Evolutionary conservation across 1,284 basidiomycete species (phyloP), one percentile per base, ranked within the genome.

Genomic region (Lignosus rhinocerotis): DNA sequence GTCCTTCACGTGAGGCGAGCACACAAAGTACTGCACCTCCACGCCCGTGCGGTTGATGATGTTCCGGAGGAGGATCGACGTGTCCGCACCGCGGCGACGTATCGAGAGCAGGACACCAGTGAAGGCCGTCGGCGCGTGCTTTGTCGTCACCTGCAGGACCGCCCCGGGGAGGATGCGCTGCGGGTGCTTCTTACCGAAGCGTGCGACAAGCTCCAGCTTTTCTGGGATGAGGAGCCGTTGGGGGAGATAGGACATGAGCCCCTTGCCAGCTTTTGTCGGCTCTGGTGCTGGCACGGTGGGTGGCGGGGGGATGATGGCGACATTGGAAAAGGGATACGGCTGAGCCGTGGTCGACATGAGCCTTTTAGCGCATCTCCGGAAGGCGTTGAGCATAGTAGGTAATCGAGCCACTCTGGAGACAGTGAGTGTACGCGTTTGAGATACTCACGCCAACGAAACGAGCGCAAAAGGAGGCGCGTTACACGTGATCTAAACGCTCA

Each of bases 11-110:
- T 92, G 83, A 32, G 95, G 94, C 52, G 87, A 90, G 70, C 85
- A 87, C 61, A 89, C 85, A 70, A 88, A 93, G 76, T 93, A 92
- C 69, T 88, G 89, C 87, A 93, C 89, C 78, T 97, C 94, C 38
- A 96, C 88, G 16, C 94, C 94, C 10, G 89, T 92, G 64, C 92
- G 82, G 67, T 93, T 90, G 58, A 97, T 83, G 65, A 96, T 83
- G 75, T 96, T 97, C 61, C 95, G 83, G 51, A 97, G 74, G 50
- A 87, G 79, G 70, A 97, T 92, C 36, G 85, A 87, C 25, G 93
- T 94, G 75, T 93, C 91, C 31, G 85, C 80, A 0, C 94, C 94
- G 45, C 90, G 83, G 59, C 93, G 82, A 52, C 90, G 84, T 60
- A 94, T 82, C 45, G 85, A 83, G 69, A 96, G 82, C 53, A 97